Base-by-base conservation (phyloP, 2,329 filamentous ascomycete genomes). In the Albifimbria verrucaria region DNA sequence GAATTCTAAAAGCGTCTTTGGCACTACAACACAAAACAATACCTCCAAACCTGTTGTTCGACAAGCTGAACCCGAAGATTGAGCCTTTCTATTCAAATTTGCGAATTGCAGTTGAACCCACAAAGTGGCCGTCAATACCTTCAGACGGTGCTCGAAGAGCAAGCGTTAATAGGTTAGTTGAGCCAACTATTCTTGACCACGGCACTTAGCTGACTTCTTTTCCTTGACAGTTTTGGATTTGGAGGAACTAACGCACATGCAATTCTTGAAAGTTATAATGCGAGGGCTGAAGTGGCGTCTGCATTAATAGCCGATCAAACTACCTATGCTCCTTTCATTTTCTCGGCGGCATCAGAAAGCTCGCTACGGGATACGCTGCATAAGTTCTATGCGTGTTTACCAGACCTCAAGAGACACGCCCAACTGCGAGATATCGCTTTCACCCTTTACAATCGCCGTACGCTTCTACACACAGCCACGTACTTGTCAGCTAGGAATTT, bases 351-450 rank as follows among this genome's bases (percentile, higher is more conserved):
- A 6, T 45, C 47, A 1, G 48, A 54, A 24, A 28, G 12, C 15
- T 51, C 52, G 15, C 28, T 54, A n/a, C 20, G 36, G 15, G 25
- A 20, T 15, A 36, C 42, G 12, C 52, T 53, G 5, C 17, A 46
- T 20, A 20, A 24, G 15, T 50, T 43, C 21, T 28, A 28, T 18
- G 71, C 70, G 42, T 72, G 76, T 41, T 2, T 81, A 4, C 6
- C 7, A 15, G 26, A 23, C 9, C 21, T n/a, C 18, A 17, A 21
- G 10, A 79, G 43, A 20, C 21, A 23, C 18, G 3, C 17, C 23
- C 20, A 17, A 10, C 43, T 46, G 9, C 43, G 21, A 46, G 45
- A 48, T 32, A 6, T 48, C 11, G 45, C 45, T 9, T 26, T 3
- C 17, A 48, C 24, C 7, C n/a, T 48, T 11, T 24, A n/a, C 6